Base-by-base conservation (phyloP, 305 asterid species). In the Petunia hybrid region DNA sequence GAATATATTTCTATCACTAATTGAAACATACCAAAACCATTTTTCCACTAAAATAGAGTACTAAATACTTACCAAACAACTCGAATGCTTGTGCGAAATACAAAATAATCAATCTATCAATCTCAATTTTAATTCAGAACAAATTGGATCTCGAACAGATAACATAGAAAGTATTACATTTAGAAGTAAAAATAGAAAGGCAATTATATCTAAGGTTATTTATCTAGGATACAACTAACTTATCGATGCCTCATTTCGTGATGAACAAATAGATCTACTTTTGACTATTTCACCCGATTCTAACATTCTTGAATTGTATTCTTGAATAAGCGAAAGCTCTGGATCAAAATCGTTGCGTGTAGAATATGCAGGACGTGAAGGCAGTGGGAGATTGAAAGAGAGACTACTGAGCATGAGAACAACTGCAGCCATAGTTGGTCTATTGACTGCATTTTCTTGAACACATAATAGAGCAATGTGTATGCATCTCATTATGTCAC, bases 381-480 rank as follows among this genome's bases (percentile, higher is more conserved):
- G 86, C 14, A 75, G 1, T 5, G 84, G 59, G 7, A 83, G 81
- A 60, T 57, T 80, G 14, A 77, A 35, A 3, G 68, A 63, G 2
- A 9, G 45, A n/a, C 80, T 81, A 51, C 61, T 68, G 8, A 84
- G 80, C 80, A 81, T 77, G 41, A 60, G 76, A 81, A 77, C 63
- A 1, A 81, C 76, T 9, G 67, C 13, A 3, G 80, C 45, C 84
- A 84, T 81, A 0, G 81, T 80, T 16, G 86, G 86, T 51, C 86
- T 70, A 6, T 80, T 71, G 6, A 8, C 64, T 3, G 38, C 39
- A 61, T 80, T 56, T 76, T 84, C 80, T 62, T 84, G 82, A 77
- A 84, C 82, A 39, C 84, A 80, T 45, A 83, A 5, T 56, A 83
- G 64, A 0, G 80, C 86, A 0, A 84, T 60, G n/a, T 80, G 84